Conservation (phyloP, 2,329 filamentous ascomycete species). For the Nannizziopsis arthrosporioides region DNA sequence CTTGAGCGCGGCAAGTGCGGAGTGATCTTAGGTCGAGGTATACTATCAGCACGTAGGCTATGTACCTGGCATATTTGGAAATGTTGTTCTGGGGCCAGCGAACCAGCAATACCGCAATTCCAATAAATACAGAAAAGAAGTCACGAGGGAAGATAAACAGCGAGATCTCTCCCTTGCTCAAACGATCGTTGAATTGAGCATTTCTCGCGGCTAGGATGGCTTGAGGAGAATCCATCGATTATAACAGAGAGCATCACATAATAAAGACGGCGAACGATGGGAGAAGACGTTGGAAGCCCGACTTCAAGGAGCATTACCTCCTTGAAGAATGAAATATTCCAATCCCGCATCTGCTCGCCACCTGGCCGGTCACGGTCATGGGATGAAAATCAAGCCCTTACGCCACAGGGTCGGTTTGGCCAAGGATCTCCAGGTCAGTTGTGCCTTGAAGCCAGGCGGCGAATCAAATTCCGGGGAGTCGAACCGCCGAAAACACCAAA, state of each 20-base stretch:
- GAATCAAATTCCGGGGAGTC: no score
- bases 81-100: slow-evolving; percentile 32
- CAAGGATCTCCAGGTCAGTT: no score
- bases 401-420: no score
- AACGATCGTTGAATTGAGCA: slow-evolving; percentile 17
- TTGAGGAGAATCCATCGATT: slow-evolving; percentile 16
- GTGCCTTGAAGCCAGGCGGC: no score
- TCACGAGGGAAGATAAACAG: slow-evolving; percentile 30
- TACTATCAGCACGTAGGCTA: slow-evolving; percentile 36
- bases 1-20: slow-evolving; percentile 35
- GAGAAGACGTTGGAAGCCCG: no score
- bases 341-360: no score
- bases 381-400: no score
- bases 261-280: no score
- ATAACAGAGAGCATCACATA: neutral
- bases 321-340: no score
- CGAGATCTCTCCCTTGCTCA: slow-evolving; percentile 22
- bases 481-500: no score
- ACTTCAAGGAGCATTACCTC: no score
- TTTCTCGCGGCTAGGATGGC: slow-evolving; percentile 20
- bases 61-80: slow-evolving; percentile 31
- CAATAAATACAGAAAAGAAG: slow-evolving; percentile 22
- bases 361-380: no score
- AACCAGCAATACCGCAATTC: slow-evolving; percentile 42
- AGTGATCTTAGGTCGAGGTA: slow-evolving; percentile 31